Conservation (phyloP, 345 rosid genomes). For the Punica granatum region DNA sequence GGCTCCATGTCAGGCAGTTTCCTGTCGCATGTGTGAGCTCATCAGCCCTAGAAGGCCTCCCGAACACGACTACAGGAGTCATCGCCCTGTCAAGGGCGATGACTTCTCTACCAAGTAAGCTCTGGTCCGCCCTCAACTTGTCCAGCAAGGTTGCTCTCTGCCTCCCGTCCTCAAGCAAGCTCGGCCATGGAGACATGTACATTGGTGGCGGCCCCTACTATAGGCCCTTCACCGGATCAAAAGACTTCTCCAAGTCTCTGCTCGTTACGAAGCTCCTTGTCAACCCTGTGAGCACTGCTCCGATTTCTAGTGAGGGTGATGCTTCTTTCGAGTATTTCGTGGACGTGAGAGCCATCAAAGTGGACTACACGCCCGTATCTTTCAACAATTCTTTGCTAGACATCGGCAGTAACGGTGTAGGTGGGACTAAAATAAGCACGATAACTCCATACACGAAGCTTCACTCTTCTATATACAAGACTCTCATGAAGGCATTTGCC, state of each 20-base stretch:
- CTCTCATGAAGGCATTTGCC: conserved; percentile 20
- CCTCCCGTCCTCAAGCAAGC: conserved; percentile 13
- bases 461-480: conserved; percentile 36
- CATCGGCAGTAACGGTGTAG: conserved; percentile 21
- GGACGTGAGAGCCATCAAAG: conserved; percentile 18
- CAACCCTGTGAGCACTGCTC: conserved; percentile 18
- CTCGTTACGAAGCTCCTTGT: conserved; percentile 23
- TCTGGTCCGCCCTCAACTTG: conserved; percentile 18
- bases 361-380: conserved; percentile 10
- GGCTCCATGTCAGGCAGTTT: neutral
- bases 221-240: conserved; percentile 4
- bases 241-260: conserved; percentile 25
- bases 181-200: conserved; percentile 16
- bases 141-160: conserved; percentile 21
- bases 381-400: conserved; percentile 21
- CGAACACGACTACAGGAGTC: conserved; percentile 14
- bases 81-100: conserved; percentile 16
- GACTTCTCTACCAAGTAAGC: conserved; percentile 8
- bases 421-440: conserved; percentile 47
- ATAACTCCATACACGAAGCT: conserved; percentile 21
- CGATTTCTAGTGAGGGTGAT: conserved; percentile 3
- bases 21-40: conserved; percentile 12
- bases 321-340: conserved; percentile 24
- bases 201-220: conserved; percentile 26
- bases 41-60: conserved; percentile 14